Base-by-base conservation (phyloP, 176 grass and related monocot genomes). In the Zea luxurians region DNA sequence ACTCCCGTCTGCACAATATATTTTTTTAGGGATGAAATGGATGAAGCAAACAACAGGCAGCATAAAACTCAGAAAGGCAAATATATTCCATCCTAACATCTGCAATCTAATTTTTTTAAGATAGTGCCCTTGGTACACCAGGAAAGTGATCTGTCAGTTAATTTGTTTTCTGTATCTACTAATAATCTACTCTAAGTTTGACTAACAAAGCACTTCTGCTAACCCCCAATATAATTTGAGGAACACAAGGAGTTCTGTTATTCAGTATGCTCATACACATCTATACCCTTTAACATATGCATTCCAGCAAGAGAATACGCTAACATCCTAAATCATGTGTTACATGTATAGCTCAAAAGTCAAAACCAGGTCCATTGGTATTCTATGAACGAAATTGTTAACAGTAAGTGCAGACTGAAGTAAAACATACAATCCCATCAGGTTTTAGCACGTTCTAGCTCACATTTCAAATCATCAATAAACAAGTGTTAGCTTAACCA, bases 1-100 rank as follows among this genome's bases (percentile, higher is more conserved):
- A 97, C 93, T 83, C 87, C 93, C 5, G 93, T 97, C 93, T 97
- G 78, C 42, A 65, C 34, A 70, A 48, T 34, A 7, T 66, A 34
- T 78, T 43, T 54, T 37, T 17, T 20, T 54, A 61, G 60, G 37
- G 71, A 70, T 48, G 74, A 41, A 8, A 38, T 47, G 48, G 13
- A 68, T 57, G 13, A 70, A 83, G 71, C 63, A 80, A 48, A 64
- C 15, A 64, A 7, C 8, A 52, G 10, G 74, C 16, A 73, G 1
- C 37, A 52, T 37, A 54, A 38, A 66, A 82, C 62, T 68, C 45
- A 42, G 57, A 74, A 59, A 17, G 2, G 42, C 7, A 70, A 54
- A 55, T 45, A 38, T 9, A 8, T 84, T 10, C 8, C 10, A 12
- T 63, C 79, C 27, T 50, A 48, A n/a, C 8, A 64, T 66, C 2